Conservation (phyloP, 176 grass and related monocot genomes). For the Oryza coarctata region DNA sequence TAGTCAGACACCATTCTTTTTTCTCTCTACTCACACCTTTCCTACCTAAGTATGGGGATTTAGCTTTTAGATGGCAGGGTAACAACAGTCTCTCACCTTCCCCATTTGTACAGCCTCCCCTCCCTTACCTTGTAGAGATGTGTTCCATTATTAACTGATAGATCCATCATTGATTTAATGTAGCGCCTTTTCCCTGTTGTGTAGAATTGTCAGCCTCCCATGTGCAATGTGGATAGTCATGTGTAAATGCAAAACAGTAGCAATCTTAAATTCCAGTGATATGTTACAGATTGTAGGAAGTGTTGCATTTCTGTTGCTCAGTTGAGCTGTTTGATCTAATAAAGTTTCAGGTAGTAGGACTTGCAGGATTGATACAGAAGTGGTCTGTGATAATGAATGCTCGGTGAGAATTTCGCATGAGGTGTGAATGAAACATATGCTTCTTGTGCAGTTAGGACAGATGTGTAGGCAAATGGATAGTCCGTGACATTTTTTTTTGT, state of each 20-base stretch:
- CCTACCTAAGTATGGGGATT: slow-evolving; percentile 47
- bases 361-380: background rate
- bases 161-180: slow-evolving; percentile 53
- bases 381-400: background rate
- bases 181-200: slow-evolving; percentile 37
- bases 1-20: slow-evolving; percentile 68
- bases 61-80: slow-evolving; percentile 62
- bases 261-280: slow-evolving; percentile 33
- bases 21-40: slow-evolving; percentile 51
- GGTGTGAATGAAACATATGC: background rate
- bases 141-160: slow-evolving; percentile 62
- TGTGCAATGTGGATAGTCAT: slow-evolving; percentile 24
- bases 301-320: slow-evolving; percentile 3
- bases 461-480: too few relatives aligned
- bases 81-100: slow-evolving; percentile 43
- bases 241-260: slow-evolving; percentile 47
- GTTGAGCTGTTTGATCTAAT: slow-evolving; percentile 1
- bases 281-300: slow-evolving; percentile 16
- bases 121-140: slow-evolving; percentile 52
- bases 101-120: slow-evolving; percentile 51
- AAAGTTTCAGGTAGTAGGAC: background rate
- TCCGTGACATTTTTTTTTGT: too few relatives aligned
- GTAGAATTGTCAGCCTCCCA: slow-evolving; percentile 18
- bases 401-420: background rate
- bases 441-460: background rate